phyloP scores from a whole-genome alignment of 2,329 filamentous ascomycete species.

The Trichoderma simmonsii region DNA sequence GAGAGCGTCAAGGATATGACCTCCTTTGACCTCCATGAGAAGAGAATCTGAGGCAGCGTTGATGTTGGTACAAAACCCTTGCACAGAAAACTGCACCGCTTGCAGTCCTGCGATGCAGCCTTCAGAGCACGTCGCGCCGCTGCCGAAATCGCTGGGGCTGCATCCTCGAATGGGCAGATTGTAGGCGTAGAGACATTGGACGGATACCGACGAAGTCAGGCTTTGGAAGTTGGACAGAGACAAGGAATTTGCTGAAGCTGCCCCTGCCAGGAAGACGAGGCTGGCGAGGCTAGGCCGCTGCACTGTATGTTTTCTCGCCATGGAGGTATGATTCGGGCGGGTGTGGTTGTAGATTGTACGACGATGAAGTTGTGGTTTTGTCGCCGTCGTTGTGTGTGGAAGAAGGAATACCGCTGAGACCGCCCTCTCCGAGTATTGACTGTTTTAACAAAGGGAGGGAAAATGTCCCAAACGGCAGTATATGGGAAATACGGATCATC shows the following conservation, averaged over 20 bases:
- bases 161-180: conserved; percentile 41
- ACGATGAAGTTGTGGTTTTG: not conserved
- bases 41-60: conserved; percentile 16
- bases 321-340: not conserved
- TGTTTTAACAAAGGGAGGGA: conserved; percentile 1
- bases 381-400: not conserved
- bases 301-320: not conserved
- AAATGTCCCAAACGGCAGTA: not conserved
- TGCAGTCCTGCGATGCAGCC: conserved; percentile 33
- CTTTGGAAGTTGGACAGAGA: conserved; percentile 41
- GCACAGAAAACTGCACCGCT: conserved; percentile 29
- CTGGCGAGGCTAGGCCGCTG: not conserved
- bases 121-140: conserved; percentile 36
- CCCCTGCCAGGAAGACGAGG: conserved; percentile 22
- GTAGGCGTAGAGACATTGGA: conserved; percentile 42
- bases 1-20: not conserved
- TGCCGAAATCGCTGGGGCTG: conserved; percentile 34
- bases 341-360: not conserved
- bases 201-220: conserved; percentile 35
- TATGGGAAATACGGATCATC: not conserved
- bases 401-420: not conserved
- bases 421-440: not conserved
- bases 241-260: conserved; percentile 26
- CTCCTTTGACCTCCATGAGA: not conserved
- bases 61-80: conserved; percentile 15